These are phyloP conservation scores for Conoideocrella luteorostrata DNA, from an alignment of 2,329 filamentous ascomycete species.

Conservation along the genomic window DNA sequence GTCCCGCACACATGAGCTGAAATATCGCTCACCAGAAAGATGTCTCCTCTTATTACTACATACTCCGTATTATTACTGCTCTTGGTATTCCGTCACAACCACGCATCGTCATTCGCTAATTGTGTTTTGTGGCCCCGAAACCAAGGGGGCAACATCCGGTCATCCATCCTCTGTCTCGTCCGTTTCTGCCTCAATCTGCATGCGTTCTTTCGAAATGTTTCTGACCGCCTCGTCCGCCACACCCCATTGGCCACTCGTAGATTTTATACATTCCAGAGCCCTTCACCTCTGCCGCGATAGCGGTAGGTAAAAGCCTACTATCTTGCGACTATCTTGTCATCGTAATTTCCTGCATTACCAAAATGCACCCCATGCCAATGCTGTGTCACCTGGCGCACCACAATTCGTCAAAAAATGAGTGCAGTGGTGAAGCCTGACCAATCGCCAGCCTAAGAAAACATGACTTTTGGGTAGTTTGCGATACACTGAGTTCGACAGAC, in stretches of 20 bases:
- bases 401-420: background rate
- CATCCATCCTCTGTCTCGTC: background rate
- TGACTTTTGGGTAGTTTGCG: too few relatives aligned
- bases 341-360: background rate
- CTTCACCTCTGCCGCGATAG: background rate
- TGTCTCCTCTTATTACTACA: background rate
- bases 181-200: background rate
- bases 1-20: constrained; percentile 6
- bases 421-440: background rate
- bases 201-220: constrained; percentile 1
- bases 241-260: constrained; percentile 1
- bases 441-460: too few relatives aligned
- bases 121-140: too few relatives aligned
- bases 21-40: constrained; percentile 4
- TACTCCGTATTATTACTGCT: background rate
- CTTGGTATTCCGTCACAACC: too few relatives aligned
- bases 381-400: constrained; percentile 4
- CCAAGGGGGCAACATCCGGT: constrained; percentile 1
- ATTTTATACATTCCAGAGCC: background rate
- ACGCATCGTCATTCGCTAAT: too few relatives aligned
- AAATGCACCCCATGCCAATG: background rate
- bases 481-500: too few relatives aligned
- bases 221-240: constrained; percentile 2
- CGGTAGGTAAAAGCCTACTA: background rate
- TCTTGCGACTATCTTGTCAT: background rate